Conservation (phyloP, 164 flowering plant genomes). For the Annona squamosa region DNA sequence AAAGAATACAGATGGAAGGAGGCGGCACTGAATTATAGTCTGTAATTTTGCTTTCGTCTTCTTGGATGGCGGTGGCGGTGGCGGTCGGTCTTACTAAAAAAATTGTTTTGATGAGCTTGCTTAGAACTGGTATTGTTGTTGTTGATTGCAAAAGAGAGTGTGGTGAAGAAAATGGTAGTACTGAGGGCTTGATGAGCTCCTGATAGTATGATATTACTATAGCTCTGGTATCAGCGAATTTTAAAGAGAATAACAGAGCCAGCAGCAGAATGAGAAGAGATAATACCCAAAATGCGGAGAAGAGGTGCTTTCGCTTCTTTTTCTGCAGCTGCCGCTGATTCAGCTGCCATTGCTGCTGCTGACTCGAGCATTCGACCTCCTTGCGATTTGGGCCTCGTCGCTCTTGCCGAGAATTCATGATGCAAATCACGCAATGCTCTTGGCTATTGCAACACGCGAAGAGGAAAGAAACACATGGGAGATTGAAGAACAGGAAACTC, state of each 20-base stretch:
- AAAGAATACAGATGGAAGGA: constrained; percentile 38
- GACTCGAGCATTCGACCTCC: not conserved
- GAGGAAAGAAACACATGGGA: not conserved
- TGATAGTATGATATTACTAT: constrained; percentile 7
- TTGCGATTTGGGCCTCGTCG: not conserved
- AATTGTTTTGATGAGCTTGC: not conserved
- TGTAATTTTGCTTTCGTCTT: constrained; percentile 6
- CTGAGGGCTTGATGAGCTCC: not conserved
- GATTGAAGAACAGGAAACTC: not conserved
- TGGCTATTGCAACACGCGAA: not conserved
- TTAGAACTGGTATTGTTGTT: not conserved
- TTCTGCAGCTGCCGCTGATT: not conserved
- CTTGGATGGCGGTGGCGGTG: not conserved
- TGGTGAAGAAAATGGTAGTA: no score
- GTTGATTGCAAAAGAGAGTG: not conserved
- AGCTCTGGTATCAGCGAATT: constrained; percentile 11
- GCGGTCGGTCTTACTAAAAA: constrained; percentile 12
- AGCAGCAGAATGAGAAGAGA: constrained; percentile 15
- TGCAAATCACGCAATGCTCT: no score
- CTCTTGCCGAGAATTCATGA: not conserved
- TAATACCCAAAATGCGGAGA: constrained; percentile 12
- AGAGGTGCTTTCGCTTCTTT: not conserved
- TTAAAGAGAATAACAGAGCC: constrained; percentile 12
- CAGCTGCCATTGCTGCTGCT: not conserved
- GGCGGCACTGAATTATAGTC: constrained; percentile 17